Evolutionary conservation across 164 flowering plant species (phyloP), one percentile per base, ranked within the genome.

Genomic region (Umbellularia californica): DNA sequence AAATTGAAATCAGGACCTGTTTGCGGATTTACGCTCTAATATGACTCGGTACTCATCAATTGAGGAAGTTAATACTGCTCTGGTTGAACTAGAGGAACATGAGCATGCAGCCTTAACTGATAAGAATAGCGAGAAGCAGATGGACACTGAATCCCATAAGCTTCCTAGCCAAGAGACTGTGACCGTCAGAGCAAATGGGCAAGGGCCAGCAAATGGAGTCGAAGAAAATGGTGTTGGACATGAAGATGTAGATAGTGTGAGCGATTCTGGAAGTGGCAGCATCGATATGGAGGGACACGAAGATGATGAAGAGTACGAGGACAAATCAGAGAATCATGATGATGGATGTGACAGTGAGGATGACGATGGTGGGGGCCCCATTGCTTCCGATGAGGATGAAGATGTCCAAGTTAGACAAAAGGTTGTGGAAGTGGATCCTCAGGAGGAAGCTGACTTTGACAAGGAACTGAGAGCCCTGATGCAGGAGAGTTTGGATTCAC

Each of bases 401-500:
- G 93, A 90, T 77, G 91, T 95, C 66, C 96, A 75, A 81, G 92
- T 95, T 51, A 88, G 97, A 79, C 94, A 88, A 79, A 92, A 86
- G 78, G 83, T 85, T 17, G 79, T 87, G 2, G 81, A 83, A 68
- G 87, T 90, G 50, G 97, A 93, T 77, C 99, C 97, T 52, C 78
- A 72, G 78, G 98, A 95, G 79, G 91, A 82, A 86, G 95, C 94
- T 1, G 91, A 86, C 66, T 93, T 95, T 83, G 99, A 95, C 25
- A 85, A 83, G 58, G 98, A 93, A 82, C 86, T 95, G 27, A 87
- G 84, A 79, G 94, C 98, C 79, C 85, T 95, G 22, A 81, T 92
- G 83, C 97, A 95, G 88, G 98, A 93, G 82, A 95, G 98, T 78
- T 83, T 92, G 87, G 99, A 95, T 30, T 93, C 93, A 20, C 87